Percentiles rank a stretch among this genome's conserved stretches.
Evolutionary conservation across 225 moss, liverwort and hornwort genomes (phyloP).

Genomic region (Sphagnum contortum): DNA sequence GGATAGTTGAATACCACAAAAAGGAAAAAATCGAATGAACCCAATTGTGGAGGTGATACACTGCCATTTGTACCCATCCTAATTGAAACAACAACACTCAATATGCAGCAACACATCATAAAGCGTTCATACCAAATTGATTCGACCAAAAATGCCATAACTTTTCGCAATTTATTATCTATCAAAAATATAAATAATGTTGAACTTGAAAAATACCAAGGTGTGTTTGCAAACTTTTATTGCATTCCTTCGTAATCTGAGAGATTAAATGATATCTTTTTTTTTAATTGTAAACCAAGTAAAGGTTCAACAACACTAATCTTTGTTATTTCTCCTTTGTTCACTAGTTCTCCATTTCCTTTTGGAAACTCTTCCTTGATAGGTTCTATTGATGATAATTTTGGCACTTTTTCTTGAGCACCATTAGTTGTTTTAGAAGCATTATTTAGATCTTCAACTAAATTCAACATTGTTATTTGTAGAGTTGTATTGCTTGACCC

Average conservation of each 20-base stretch:
- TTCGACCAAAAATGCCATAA: conserved; percentile 33
- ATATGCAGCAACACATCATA: conserved; percentile 28
- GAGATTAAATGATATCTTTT: conserved; percentile 46
- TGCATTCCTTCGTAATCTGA: conserved; percentile 57
- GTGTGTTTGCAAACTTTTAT: conserved; percentile 29
- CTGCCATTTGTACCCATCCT: too few species aligned
- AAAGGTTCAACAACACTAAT: too few species aligned
- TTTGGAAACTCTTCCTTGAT: too few species aligned
- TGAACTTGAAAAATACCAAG: conserved; percentile 68
- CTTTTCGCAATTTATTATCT: conserved; percentile 26
- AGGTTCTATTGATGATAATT: background rate
- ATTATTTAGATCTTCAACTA: conserved; percentile 42
- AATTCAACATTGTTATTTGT: conserved; percentile 61
- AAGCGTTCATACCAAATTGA: conserved; percentile 57
- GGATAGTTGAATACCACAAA: too few species aligned
- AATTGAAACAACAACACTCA: conserved; percentile 8
- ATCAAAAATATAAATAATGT: conserved; percentile 60
- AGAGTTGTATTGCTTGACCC: conserved; percentile 46
- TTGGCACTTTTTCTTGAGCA: too few species aligned
- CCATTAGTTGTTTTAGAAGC: too few species aligned
- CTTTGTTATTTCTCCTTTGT: too few species aligned
- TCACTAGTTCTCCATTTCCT: too few species aligned
- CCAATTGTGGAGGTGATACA: too few species aligned
- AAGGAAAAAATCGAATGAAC: too few species aligned
- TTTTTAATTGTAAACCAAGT: conserved; percentile 14